Evolutionary conservation across 2,329 filamentous ascomycete species (phyloP), one percentile per base, ranked within the genome.

Genomic region (Colletotrichum tofieldiae): DNA sequence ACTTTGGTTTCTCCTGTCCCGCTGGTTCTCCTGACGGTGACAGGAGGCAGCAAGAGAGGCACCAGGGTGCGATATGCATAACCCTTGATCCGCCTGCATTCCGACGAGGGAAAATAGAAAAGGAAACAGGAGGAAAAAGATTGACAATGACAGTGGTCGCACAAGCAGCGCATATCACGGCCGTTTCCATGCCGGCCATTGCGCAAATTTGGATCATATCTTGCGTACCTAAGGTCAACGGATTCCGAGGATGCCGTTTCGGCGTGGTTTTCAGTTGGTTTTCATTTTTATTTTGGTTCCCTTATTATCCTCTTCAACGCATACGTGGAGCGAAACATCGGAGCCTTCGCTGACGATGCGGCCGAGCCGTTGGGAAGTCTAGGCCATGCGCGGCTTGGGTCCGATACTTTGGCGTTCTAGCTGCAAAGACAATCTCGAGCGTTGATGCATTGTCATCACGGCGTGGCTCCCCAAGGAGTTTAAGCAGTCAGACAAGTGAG

Each of bases 391-490:
- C 43, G 35, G 55, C 32, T 61, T 67, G 55, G 67, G 23, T 29
- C 52, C 12, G 49, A 41, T n/a, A 39, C 39, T 56, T 39, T 16
- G 35, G 32, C 32, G 32, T 60, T 59, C 47, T 60, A 55, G 49
- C 29, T 47, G 51, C 49, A 67, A 56, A 67, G 55, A 49, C 56
- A 37, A 47, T 43, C 39, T 61, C 18, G 47, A 41, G 63, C 67
- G 63, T 62, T 62, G 63, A 49, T 67, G 47, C 56, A 67, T 43
- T 62, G 55, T 51, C 67, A 61, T 49, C 18, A 23, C 49, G 55
- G 55, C 63, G 63, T 61, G 32, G 66, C 51, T 64, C 23, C 23
- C 26, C 32, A 18, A 41, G 16, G n/a, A 64, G 32, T 39, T 49
- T 35, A 29, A 29, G 14, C 23, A 35, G 32, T 41, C 41, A 23